Conservation (phyloP, 2,329 filamentous ascomycete species). For the Seiridium cupressi region DNA sequence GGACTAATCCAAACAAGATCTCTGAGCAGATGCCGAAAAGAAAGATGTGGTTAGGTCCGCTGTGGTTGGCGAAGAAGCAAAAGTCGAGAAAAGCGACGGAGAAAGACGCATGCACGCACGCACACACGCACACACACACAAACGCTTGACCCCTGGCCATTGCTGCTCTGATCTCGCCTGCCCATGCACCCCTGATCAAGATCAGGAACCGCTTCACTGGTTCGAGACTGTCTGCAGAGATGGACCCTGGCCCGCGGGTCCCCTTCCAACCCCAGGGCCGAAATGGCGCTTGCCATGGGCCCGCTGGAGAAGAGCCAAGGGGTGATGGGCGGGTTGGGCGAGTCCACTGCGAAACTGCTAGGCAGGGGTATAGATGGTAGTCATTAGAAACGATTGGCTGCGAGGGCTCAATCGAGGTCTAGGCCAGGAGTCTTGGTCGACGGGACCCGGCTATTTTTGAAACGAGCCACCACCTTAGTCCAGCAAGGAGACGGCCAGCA, state of each 20-base stretch:
- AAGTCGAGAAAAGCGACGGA: neutral
- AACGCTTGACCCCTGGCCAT: neutral
- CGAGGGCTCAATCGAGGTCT: neutral
- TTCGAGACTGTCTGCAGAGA: neutral
- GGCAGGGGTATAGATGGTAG: neutral
- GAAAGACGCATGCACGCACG: neutral
- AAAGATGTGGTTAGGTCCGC: constrained; percentile 1
- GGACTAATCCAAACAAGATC: constrained; percentile 13
- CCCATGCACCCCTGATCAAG: neutral
- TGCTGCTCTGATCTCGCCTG: neutral
- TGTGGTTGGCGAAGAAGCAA: constrained; percentile 20
- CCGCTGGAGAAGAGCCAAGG: constrained; percentile 1
- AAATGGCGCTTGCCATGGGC: neutral
- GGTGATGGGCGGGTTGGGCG: neutral
- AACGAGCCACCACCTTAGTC: neutral
- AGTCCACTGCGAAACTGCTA: constrained; percentile 4
- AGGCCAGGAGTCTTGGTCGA: neutral
- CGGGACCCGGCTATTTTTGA: constrained; percentile 7
- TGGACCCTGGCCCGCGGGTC: neutral
- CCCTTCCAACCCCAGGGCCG: neutral
- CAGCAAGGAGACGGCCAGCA: neutral
- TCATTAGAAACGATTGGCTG: neutral
- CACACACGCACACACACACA: neutral
- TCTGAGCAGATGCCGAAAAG: constrained; percentile 17
- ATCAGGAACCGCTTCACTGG: neutral